Evolutionary conservation across 805 yeast genomes (phyloP).

Genomic region (Starmerella geochares): DNA sequence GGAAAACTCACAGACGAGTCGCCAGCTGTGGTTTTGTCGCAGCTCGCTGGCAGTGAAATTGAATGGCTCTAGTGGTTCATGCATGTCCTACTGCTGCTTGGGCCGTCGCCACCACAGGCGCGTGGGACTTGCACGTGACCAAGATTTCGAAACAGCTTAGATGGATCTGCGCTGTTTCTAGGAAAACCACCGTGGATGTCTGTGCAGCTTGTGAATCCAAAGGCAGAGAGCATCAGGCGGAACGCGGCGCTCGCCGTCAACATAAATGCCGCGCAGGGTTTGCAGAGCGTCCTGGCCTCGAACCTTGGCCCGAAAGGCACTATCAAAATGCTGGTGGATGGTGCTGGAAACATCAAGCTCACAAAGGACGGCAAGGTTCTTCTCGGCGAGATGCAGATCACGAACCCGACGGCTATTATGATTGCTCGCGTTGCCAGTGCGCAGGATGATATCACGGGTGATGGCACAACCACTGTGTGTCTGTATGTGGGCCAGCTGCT

Average conservation of each 20-base stretch:
- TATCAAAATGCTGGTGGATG: slow-evolving; percentile 89
- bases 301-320: slow-evolving; percentile 97
- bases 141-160: not conserved
- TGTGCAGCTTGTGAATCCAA: slow-evolving; percentile 84
- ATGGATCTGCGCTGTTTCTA: not conserved
- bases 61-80: too few species aligned
- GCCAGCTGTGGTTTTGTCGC: too few species aligned
- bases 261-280: slow-evolving; percentile 91
- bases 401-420: slow-evolving; percentile 79
- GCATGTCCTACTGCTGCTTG: not conserved
- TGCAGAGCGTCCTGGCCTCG: slow-evolving; percentile 82
- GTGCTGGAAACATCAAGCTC: slow-evolving; percentile 87
- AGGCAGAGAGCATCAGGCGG: slow-evolving; percentile 94
- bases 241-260: slow-evolving; percentile 92
- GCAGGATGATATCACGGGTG: slow-evolving; percentile 98
- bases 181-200: slow-evolving; percentile 21
- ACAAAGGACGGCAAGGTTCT: slow-evolving; percentile 96
- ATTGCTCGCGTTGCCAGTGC: slow-evolving; percentile 95
- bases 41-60: too few species aligned
- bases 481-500: slow-evolving; percentile 87
- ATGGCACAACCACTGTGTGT: slow-evolving; percentile 95
- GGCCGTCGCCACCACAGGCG: not conserved
- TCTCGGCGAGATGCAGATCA: slow-evolving; percentile 92
- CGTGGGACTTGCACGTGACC: not conserved
- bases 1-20: too few species aligned